Base-by-base conservation (phyloP, 805 yeast genomes). In the Vanderwaltozyma polyspora region DNA sequence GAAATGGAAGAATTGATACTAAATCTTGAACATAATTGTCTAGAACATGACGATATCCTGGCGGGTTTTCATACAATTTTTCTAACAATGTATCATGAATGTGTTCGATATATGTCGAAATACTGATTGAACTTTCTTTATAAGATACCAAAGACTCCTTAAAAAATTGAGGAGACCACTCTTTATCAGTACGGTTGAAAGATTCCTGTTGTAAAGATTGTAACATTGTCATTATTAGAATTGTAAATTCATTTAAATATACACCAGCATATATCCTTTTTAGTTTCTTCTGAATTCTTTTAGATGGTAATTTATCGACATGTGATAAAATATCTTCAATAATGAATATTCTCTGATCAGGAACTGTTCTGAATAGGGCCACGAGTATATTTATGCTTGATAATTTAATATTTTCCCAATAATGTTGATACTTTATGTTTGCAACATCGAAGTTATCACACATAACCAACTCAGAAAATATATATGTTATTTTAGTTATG, bases 21-120 rank as follows among this genome's bases (percentile, higher is more conserved):
- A 81, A 54, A 45, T 83, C 94, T 28, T 68, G 70, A 1, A 78
- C 43, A 19, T 78, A 59, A 14, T 67, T 45, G 23, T 78, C 85
- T 25, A 80, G 44, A 2, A 64, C 49, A 24, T 54, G 62, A 1
- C 66, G 58, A 31, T 44, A 49, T 3, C 52, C 44, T 24, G 60
- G 31, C 32, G 64, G 37, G 35, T 59, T 45, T 15, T 45, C 42
- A 19, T 47, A 30, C 25, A 53, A 42, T 26, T 38, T 44, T 17
- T 45, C 40, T 10, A 50, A 25, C 3, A 58, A 37, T 2, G 45
- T 34, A 19, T 52, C 43, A 16, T 50, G 45, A n/a, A 55, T 31
- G n/a, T 46, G 52, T 5, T 49, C 51, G n/a, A 46, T 35, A 11
- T 33, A 29, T 10, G 34, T 14, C 12, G 29, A 33, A 9, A 43